Evolutionary conservation across 176 grass and related monocot species (phyloP).

Genomic region (Aegilops sharonensis): DNA sequence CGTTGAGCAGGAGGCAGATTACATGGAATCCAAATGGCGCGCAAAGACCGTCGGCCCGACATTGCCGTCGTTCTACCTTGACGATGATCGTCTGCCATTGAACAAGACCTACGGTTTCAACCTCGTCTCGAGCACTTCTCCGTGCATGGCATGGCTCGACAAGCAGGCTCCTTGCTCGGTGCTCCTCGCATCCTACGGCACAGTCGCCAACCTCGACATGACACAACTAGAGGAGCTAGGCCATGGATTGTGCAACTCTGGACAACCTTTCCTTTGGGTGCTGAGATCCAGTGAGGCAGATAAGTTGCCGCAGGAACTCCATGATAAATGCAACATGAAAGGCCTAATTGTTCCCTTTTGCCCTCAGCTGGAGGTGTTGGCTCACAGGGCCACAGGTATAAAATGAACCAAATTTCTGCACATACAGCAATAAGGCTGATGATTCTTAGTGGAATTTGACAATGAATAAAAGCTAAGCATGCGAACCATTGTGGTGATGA

Average conservation of each 20-base stretch:
- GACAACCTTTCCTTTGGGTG: slow-evolving; percentile 18
- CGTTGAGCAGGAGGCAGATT: slow-evolving; percentile 22
- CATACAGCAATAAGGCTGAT: no score
- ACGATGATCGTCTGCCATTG: neutral
- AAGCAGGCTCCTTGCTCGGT: neutral
- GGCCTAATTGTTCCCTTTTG: no score
- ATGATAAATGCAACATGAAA: no score
- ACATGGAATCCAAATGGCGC: neutral
- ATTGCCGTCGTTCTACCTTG: slow-evolving; percentile 23
- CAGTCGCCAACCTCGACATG: neutral
- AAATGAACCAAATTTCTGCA: no score
- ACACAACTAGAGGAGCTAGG: slow-evolving; percentile 17
- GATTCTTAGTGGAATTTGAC: no score
- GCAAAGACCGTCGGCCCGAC: slow-evolving; percentile 38
- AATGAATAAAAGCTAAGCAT: no score
- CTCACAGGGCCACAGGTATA: no score
- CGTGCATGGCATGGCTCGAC: slow-evolving; percentile 16
- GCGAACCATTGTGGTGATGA: no score
- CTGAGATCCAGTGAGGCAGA: no score
- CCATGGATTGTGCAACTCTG: neutral
- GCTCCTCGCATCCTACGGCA: slow-evolving; percentile 36
- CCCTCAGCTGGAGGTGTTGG: no score
- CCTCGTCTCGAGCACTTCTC: no score
- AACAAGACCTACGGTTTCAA: neutral
- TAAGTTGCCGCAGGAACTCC: no score